Conservation (phyloP, 2,329 filamentous ascomycete species). For the Fusarium setosum region DNA sequence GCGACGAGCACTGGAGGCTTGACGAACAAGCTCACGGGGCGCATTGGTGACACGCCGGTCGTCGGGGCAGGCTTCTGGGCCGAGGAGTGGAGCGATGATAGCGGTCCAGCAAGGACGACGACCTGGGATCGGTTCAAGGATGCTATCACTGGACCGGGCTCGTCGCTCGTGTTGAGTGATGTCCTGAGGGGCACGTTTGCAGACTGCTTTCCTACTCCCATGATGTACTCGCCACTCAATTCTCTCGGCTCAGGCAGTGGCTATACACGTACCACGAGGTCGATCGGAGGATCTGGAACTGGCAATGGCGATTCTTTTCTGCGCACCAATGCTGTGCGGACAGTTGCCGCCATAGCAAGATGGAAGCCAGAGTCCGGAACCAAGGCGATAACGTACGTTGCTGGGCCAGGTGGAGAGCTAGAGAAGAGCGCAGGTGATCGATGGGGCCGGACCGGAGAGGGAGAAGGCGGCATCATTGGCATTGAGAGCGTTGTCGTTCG, state of each 20-base stretch:
- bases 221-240: slow-evolving; percentile 50
- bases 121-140: slow-evolving; percentile 29
- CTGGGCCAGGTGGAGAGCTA: slow-evolving; percentile 78
- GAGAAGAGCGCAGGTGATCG: slow-evolving; percentile 78
- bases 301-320: slow-evolving; percentile 93
- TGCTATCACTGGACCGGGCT: slow-evolving; percentile 12
- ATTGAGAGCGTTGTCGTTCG: slow-evolving; percentile 70
- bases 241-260: neutral
- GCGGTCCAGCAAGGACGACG: slow-evolving; percentile 43
- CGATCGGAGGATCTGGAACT: slow-evolving; percentile 77
- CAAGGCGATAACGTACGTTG: slow-evolving; percentile 71
- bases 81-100: slow-evolving; percentile 77
- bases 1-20: slow-evolving; percentile 79
- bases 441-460: slow-evolving; percentile 81
- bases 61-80: slow-evolving; percentile 91
- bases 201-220: slow-evolving; percentile 69
- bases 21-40: slow-evolving; percentile 88
- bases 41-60: slow-evolving; percentile 88
- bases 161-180: slow-evolving; percentile 39
- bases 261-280: slow-evolving; percentile 42
- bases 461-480: slow-evolving; percentile 87
- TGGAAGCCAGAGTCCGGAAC: slow-evolving; percentile 66
- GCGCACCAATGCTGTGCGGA: slow-evolving; percentile 76
- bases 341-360: slow-evolving; percentile 77
- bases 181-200: slow-evolving; percentile 62